Conservation (phyloP, 495 filamentous ascomycete species). For the Talaromyces liani region DNA sequence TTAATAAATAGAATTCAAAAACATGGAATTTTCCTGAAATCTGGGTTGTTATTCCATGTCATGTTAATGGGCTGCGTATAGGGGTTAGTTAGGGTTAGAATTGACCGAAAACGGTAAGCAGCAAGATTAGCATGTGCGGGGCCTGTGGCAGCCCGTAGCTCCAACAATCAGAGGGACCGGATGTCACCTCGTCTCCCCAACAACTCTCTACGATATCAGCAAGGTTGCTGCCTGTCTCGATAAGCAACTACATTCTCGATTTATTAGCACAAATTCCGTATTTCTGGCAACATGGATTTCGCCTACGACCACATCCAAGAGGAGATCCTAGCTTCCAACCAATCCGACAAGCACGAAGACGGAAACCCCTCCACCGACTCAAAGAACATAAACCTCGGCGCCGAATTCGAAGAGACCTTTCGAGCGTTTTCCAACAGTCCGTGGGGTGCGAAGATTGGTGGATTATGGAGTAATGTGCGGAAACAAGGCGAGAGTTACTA, state of each 20-base stretch:
- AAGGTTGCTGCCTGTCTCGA: not conserved
- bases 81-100: not conserved
- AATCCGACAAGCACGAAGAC: constrained; percentile 20
- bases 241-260: not conserved
- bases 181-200: constrained; percentile 1
- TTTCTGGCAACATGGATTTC: constrained; percentile 64
- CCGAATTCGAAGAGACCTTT: constrained; percentile 91
- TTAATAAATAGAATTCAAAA: too few species aligned
- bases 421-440: constrained; percentile 83
- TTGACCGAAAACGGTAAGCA: not conserved
- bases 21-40: too few species aligned
- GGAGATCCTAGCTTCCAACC: constrained; percentile 60
- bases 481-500: constrained; percentile 87
- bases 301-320: constrained; percentile 97
- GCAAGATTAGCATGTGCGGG: not conserved
- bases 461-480: constrained; percentile 80
- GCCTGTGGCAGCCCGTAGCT: not conserved
- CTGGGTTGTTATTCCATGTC: too few species aligned
- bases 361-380: constrained; percentile 8
- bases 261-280: not conserved
- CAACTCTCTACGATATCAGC: not conserved
- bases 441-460: constrained; percentile 84
- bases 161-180: not conserved
- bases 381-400: constrained; percentile 61
- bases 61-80: not conserved